phyloP scores from a whole-genome alignment of 2,329 filamentous ascomycete genomes.

The Ceratocystis colombiana region DNA sequence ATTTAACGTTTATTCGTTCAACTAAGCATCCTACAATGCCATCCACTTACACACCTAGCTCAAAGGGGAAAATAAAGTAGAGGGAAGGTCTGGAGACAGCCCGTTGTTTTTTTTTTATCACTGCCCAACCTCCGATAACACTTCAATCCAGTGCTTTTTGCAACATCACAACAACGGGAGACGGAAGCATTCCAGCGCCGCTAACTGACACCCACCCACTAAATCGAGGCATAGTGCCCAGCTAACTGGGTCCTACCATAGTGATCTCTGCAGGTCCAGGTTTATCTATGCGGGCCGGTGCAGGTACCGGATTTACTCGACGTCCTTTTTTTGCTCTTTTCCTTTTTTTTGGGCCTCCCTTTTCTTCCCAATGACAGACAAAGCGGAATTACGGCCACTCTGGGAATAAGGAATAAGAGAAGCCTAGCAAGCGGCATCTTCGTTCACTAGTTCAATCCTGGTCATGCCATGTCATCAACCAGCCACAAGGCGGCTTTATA shows the following conservation, averaged over 20 bases:
- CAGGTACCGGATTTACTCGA: constrained; percentile 2
- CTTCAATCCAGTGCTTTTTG: background rate
- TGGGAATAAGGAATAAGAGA: background rate
- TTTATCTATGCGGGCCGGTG: constrained; percentile 5
- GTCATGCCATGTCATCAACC: constrained; percentile 8
- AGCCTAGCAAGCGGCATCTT: background rate
- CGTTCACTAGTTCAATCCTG: background rate
- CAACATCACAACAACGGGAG: background rate
- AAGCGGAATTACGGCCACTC: constrained; percentile 7
- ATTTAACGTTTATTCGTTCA: background rate
- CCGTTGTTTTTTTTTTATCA: background rate
- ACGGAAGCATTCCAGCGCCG: background rate
- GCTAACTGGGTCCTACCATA: background rate
- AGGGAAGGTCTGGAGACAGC: background rate
- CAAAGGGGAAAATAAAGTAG: background rate
- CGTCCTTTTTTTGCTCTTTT: background rate
- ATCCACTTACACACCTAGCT: background rate
- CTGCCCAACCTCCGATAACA: background rate
- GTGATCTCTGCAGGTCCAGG: constrained; percentile 11
- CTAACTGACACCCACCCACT: background rate
- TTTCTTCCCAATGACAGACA: background rate
- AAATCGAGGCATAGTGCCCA: background rate
- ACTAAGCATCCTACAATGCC: background rate
- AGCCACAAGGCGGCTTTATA: constrained; percentile 5
- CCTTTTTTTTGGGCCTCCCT: background rate